Evolutionary conservation across 352 stramenopile species (phyloP).

Genomic region (Phytopythium litorale): DNA sequence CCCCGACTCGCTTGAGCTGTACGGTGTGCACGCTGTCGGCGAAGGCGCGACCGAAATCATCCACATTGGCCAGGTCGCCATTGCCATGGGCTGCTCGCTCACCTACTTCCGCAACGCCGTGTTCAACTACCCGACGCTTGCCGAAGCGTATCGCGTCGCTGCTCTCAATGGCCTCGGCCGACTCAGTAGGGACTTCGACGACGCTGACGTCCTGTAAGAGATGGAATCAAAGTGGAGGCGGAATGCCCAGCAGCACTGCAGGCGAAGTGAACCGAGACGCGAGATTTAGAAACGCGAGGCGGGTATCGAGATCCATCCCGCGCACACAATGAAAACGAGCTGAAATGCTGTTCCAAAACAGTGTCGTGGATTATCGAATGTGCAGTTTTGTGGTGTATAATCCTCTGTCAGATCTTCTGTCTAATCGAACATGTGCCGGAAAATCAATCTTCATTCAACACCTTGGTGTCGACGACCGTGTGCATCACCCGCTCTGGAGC

Average conservation of each 20-base stretch:
- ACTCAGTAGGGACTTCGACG: slow-evolving; percentile 73
- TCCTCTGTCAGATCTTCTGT: neutral
- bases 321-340: neutral
- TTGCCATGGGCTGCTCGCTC: slow-evolving; percentile 72
- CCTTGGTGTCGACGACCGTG: neutral
- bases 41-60: slow-evolving; percentile 91
- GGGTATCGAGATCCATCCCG: neutral
- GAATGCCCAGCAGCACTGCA: neutral
- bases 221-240: neutral
- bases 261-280: neutral
- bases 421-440: neutral
- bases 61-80: slow-evolving; percentile 90
- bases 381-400: neutral
- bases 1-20: slow-evolving; percentile 70
- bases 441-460: neutral
- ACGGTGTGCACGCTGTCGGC: slow-evolving; percentile 87
- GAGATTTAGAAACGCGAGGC: neutral
- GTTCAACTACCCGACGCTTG: slow-evolving; percentile 91
- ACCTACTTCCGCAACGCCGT: slow-evolving; percentile 89
- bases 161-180: slow-evolving; percentile 83
- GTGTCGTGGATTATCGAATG: neutral
- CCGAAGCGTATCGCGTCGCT: slow-evolving; percentile 88
- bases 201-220: slow-evolving; percentile 18
- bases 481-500: slow-evolving; percentile 14
- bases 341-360: neutral